Conservation (phyloP, 2,329 filamentous ascomycete species). For the Pseudogymnoascus sp. region DNA sequence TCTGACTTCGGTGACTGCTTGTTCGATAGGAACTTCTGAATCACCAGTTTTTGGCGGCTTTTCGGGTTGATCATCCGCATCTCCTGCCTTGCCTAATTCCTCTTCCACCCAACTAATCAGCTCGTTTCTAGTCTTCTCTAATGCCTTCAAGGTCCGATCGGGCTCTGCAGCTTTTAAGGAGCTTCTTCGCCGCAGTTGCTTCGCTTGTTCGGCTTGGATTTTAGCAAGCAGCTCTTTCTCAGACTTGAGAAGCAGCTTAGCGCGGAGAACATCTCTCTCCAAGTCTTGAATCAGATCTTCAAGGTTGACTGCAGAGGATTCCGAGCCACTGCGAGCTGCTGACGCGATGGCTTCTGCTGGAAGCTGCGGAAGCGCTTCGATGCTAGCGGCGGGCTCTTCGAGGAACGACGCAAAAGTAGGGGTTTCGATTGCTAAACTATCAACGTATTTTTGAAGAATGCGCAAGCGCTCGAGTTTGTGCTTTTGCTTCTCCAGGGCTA, state of each 20-base stretch:
- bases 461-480: conserved; percentile 44
- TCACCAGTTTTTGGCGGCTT: conserved; percentile 5
- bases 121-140: conserved; percentile 49
- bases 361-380: conserved; percentile 23
- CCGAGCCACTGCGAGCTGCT: conserved; percentile 14
- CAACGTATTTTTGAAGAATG: conserved; percentile 44
- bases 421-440: conserved; percentile 44
- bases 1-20: conserved; percentile 4
- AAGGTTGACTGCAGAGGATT: conserved; percentile 35
- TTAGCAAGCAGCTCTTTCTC: conserved; percentile 49
- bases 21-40: conserved; percentile 4
- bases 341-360: conserved; percentile 23
- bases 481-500: conserved; percentile 43
- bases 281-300: conserved; percentile 43
- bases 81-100: conserved; percentile 46
- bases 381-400: conserved; percentile 29
- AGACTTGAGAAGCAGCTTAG: conserved; percentile 48
- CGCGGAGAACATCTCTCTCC: conserved; percentile 50
- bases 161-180: conserved; percentile 12
- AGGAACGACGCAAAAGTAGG: conserved; percentile 44
- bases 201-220: conserved; percentile 36
- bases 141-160: conserved; percentile 36
- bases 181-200: conserved; percentile 5
- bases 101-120: conserved; percentile 59
- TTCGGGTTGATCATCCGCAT: conserved; percentile 19